Evolutionary conservation across 768 basidiomycete species (phyloP), one percentile per base, ranked within the genome.

Genomic region (Mycena pura): DNA sequence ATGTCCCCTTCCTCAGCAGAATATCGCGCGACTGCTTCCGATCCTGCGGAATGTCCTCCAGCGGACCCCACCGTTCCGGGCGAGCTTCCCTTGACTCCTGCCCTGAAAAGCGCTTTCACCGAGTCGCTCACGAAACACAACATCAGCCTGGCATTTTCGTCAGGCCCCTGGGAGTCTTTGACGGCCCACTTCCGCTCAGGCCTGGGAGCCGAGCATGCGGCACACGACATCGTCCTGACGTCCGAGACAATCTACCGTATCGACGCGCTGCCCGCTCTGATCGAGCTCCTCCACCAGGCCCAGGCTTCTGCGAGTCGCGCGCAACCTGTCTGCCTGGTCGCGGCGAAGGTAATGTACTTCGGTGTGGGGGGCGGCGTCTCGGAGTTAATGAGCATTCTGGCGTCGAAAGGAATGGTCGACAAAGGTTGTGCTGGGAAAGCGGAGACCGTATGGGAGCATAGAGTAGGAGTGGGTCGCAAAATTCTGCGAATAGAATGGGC

Each of bases 291-390:
- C 71, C 74, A 76, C 49, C 58, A 69, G 0, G 79, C 83, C 13
- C 79, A 78, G 55, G 39, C 62, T 25, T n/a, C n/a, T n/a, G n/a
- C n/a, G n/a, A n/a, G n/a, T n/a, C 57, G 58, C 27, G 57, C 66
- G 28, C 47, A 64, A 19, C 28, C 43, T 7, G 21, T 67, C 22
- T 93, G 90, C 66, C 84, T 97, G 9, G 90, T 97, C 3, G 95
- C 95, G 2, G 93, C 92, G 1, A 99, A 98, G 73, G 83, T 94
- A 14, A 74, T 98, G 19, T 98, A 98, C 72, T 98, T 99, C 72
- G 96, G 96, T 7, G 94, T 98, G 5, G 96, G 95, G 1, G 96
- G 96, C 0, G 93, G 95, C 7, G 77, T 96, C 25, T 74, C 83
- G 13, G 91, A 89, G 60, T 96, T 96, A 66, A 72, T 86, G n/a